Evolutionary conservation across 1,284 basidiomycete species (phyloP), one percentile per base, ranked within the genome.

Genomic region (Lignosus rhinocerotis): DNA sequence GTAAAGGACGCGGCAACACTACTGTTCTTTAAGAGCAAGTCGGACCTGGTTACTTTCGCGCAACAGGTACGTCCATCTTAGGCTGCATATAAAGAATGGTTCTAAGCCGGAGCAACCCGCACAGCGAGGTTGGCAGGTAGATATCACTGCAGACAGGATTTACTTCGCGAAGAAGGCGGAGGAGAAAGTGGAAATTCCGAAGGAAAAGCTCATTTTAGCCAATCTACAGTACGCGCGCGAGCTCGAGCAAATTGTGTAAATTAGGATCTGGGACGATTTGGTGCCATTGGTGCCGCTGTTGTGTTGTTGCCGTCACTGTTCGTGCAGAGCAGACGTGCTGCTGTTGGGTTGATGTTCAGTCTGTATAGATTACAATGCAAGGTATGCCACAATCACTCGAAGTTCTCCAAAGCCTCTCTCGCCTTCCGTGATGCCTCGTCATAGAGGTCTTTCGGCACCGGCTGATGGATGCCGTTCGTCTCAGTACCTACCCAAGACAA

Each of bases 401-500:
- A 96, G 65, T 84, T 91, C 73, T 93, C 92, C 67, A 98, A 73
- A 33, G 92, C 88, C 55, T 90, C 93, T 78, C 92, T 94, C 5
- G 96, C 97, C 75, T 91, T 91, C 56, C 80, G 80, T 70, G 97
- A 92, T 41, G 96, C 97, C 71, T 96, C 94, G 30, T 87, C 82
- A 51, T 89, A 80, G 60, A 98, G 77, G 44, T 94, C 94, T 58
- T 84, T 85, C 33, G 96, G 96, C 54, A 99, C 93, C 12, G 86
- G 81, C 33, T 84, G 78, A 73, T 98, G 95, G 53, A 88, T 76
- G 48, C 86, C 87, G 31, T 89, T 87, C 21, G 92, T 93, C 76
- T 97, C 94, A 31, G 87, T 82, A 32, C 94, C 87, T 60, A 98
- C 87, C 97, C 97, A 99, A 39, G 95, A 93, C 82, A 99, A 85